These are phyloP conservation scores for Rosellinia necatrix DNA, from an alignment of 2,329 filamentous ascomycete species.

Conservation along the genomic window DNA sequence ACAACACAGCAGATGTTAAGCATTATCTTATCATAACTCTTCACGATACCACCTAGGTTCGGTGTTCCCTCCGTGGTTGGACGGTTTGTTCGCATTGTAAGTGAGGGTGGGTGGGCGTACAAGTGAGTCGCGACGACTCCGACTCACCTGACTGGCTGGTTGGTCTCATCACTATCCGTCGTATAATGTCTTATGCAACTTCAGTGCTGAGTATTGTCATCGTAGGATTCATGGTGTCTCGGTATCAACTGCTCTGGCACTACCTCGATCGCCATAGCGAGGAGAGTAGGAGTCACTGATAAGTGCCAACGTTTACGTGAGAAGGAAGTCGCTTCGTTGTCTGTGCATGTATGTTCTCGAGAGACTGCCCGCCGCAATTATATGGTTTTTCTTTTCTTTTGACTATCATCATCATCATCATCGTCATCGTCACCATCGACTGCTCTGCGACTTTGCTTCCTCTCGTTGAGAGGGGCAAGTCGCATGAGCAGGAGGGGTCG, in stretches of 20 bases:
- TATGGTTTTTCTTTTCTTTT: neutral
- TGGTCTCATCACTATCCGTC: conserved; percentile 12
- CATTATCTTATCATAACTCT: conserved; percentile 17
- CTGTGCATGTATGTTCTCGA: conserved; percentile 8
- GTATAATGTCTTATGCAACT: conserved; percentile 16
- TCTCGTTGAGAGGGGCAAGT: conserved; percentile 22
- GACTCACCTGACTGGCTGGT: conserved; percentile 16
- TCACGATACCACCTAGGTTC: conserved; percentile 16
- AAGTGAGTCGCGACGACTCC: conserved; percentile 19
- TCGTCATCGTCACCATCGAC: neutral
- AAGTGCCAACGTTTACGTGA: conserved; percentile 11
- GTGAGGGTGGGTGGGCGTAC: conserved; percentile 21
- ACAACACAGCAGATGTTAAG: conserved; percentile 23
- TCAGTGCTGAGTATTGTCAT: neutral
- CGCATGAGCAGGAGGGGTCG: conserved; percentile 35
- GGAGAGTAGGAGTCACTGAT: conserved; percentile 7
- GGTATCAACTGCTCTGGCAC: neutral
- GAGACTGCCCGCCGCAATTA: neutral
- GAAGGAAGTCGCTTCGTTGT: conserved; percentile 20
- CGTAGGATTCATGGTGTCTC: conserved; percentile 11
- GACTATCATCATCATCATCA: too few relatives aligned
- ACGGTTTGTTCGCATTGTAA: conserved; percentile 9
- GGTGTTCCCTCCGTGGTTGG: conserved; percentile 18
- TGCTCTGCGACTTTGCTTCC: conserved; percentile 11
- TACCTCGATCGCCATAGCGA: conserved; percentile 13